Conservation (phyloP, 352 stramenopile species). For the Pilasporangium apinafurcum region DNA sequence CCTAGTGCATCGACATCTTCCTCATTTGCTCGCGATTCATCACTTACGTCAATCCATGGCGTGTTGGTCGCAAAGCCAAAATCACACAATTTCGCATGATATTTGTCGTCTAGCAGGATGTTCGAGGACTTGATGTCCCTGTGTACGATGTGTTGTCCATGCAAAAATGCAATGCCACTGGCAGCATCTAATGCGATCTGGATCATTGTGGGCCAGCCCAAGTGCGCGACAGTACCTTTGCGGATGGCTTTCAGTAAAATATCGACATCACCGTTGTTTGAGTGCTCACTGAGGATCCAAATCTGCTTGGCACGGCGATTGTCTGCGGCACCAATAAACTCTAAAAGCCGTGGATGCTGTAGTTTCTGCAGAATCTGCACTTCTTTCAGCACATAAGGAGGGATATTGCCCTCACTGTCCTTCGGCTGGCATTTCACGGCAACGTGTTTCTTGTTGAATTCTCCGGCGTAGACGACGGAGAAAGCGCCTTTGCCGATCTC, state of each 20-base stretch:
- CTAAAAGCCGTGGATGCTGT: conserved; percentile 62
- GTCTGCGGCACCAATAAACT: conserved; percentile 72
- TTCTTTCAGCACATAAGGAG: conserved; percentile 69
- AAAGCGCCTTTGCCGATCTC: conserved; percentile 85
- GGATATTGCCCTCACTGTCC: conserved; percentile 59
- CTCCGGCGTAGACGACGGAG: conserved; percentile 68
- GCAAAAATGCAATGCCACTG: conserved; percentile 93
- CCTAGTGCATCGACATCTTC: conserved; percentile 17
- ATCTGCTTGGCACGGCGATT: conserved; percentile 66
- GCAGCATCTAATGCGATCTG: conserved; percentile 79
- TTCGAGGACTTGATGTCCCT: conserved; percentile 88
- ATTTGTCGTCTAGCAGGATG: conserved; percentile 69
- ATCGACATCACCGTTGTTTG: conserved; percentile 71
- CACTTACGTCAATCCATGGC: conserved; percentile 66
- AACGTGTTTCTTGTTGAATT: conserved; percentile 66
- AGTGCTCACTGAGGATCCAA: conserved; percentile 80
- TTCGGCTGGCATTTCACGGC: conserved; percentile 86
- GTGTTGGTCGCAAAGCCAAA: conserved; percentile 85
- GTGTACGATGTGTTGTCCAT: conserved; percentile 80
- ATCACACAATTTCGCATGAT: conserved; percentile 76
- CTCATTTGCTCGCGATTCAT: conserved; percentile 10
- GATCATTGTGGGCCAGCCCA: conserved; percentile 54
- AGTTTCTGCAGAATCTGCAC: conserved; percentile 66
- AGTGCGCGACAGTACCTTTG: conserved; percentile 26
- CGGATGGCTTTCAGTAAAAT: conserved; percentile 57